Percentiles rank a stretch among this genome's conserved stretches.
Evolutionary conservation across 106 monocot species (phyloP).

Genomic region (Acorus gramineus): DNA sequence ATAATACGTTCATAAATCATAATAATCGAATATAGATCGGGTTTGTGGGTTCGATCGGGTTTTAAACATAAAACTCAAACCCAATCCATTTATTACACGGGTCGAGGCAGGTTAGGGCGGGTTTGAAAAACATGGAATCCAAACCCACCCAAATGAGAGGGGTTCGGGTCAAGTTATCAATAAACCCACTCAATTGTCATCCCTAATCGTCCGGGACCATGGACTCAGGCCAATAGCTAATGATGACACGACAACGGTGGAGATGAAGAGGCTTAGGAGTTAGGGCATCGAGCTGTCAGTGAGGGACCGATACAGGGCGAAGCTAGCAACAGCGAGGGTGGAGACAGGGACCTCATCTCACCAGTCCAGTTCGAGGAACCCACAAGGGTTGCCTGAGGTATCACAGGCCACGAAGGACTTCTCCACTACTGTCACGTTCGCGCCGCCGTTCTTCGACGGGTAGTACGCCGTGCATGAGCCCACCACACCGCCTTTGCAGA

Average conservation of each 20-base stretch:
- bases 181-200: conserved; percentile 59
- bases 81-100: no score
- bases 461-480: conserved; percentile 86
- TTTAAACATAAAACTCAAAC: no score
- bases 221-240: conserved; percentile 51
- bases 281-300: conserved; percentile 28
- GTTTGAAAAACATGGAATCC: no score
- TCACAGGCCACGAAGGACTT: conserved; percentile 65
- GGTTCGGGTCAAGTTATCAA: no score
- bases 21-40: no score
- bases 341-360: conserved; percentile 52
- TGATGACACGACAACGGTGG: background rate
- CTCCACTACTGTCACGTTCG: conserved; percentile 53
- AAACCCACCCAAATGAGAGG: no score
- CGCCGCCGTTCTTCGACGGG: conserved; percentile 23
- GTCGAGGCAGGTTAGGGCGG: no score
- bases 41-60: no score
- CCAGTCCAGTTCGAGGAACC: conserved; percentile 94
- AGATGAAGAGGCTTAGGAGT: conserved; percentile 12
- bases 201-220: conserved; percentile 28
- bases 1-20: no score
- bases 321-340: conserved; percentile 68
- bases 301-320: conserved; percentile 57
- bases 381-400: conserved; percentile 84
- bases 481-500: conserved; percentile 81